Percentiles rank a stretch among this genome's conserved stretches.
phyloP scores from a whole-genome alignment of 352 stramenopile genomes.

The Pythium rhizo-oryzae region DNA sequence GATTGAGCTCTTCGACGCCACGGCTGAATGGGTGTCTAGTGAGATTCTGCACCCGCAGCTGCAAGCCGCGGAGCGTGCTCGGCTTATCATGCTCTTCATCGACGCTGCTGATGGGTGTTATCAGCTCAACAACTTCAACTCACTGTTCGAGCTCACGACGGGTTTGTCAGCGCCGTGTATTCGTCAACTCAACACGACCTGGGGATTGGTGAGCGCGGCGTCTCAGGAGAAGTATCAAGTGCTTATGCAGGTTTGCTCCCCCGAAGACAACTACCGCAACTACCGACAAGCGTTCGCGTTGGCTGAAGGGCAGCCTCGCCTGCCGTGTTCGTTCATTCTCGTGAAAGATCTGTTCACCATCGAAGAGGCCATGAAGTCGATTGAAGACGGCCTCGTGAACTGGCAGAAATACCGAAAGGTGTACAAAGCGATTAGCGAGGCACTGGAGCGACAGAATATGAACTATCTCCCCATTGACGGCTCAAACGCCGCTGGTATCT shows the following conservation, averaged over 20 bases:
- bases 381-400: slow-evolving; percentile 81
- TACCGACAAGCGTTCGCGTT: slow-evolving; percentile 83
- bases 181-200: slow-evolving; percentile 83
- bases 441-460: slow-evolving; percentile 77
- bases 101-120: slow-evolving; percentile 82
- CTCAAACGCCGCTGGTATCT: slow-evolving; percentile 43
- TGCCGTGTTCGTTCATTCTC: slow-evolving; percentile 87
- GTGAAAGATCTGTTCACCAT: slow-evolving; percentile 88
- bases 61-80: slow-evolving; percentile 76
- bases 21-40: slow-evolving; percentile 86
- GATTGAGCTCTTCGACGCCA: slow-evolving; percentile 87
- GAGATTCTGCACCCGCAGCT: slow-evolving; percentile 87
- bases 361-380: slow-evolving; percentile 87
- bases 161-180: slow-evolving; percentile 82
- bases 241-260: slow-evolving; percentile 80
- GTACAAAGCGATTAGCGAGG: slow-evolving; percentile 77
- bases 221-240: slow-evolving; percentile 81
- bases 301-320: slow-evolving; percentile 70
- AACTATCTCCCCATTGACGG: slow-evolving; percentile 61
- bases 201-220: slow-evolving; percentile 65
- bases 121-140: slow-evolving; percentile 91
- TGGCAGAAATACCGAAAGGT: slow-evolving; percentile 90
- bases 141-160: slow-evolving; percentile 82
- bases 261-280: slow-evolving; percentile 86
- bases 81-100: slow-evolving; percentile 86